Conservation (phyloP, 148 eudicot genomes). For the Rhododendron griersonianum region DNA sequence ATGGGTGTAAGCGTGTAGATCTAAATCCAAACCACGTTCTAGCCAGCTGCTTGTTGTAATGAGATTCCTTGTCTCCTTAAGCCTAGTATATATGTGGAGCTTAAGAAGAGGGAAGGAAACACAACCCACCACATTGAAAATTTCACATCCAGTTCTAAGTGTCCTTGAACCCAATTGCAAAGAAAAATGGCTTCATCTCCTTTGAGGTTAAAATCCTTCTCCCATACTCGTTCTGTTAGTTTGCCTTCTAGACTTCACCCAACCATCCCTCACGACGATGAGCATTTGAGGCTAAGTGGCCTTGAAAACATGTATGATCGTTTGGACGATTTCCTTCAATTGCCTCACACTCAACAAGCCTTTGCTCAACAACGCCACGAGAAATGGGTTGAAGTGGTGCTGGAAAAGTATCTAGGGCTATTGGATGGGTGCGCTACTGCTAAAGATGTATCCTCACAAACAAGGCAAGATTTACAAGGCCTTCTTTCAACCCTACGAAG, state of each 20-base stretch:
- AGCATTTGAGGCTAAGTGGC: slow-evolving; percentile 9
- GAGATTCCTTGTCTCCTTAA: slow-evolving; percentile 1
- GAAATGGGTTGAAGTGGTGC: slow-evolving; percentile 9
- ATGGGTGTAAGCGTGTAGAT: neutral
- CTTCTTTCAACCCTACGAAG: slow-evolving; percentile 39
- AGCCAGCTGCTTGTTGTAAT: neutral
- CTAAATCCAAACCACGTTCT: neutral
- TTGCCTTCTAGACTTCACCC: slow-evolving; percentile 21
- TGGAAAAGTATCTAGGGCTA: slow-evolving; percentile 37
- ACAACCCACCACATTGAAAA: neutral
- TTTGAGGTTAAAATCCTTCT: neutral
- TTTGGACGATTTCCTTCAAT: slow-evolving; percentile 20
- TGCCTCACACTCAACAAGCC: slow-evolving; percentile 15
- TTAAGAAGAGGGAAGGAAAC: neutral
- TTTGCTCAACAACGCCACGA: neutral
- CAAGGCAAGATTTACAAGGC: slow-evolving; percentile 29
- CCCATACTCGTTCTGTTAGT: slow-evolving; percentile 25
- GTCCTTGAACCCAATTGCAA: neutral
- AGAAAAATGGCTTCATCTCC: slow-evolving; percentile 5
- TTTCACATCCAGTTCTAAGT: neutral
- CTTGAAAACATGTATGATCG: neutral
- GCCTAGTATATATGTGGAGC: neutral
- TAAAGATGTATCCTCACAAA: slow-evolving; percentile 29
- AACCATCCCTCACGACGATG: slow-evolving; percentile 5
- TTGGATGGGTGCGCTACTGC: slow-evolving; percentile 40